Percentiles rank a stretch among this genome's conserved stretches.
phyloP scores from a whole-genome alignment of 2,329 filamentous ascomycete genomes.

The Aspergillus neotritici region DNA sequence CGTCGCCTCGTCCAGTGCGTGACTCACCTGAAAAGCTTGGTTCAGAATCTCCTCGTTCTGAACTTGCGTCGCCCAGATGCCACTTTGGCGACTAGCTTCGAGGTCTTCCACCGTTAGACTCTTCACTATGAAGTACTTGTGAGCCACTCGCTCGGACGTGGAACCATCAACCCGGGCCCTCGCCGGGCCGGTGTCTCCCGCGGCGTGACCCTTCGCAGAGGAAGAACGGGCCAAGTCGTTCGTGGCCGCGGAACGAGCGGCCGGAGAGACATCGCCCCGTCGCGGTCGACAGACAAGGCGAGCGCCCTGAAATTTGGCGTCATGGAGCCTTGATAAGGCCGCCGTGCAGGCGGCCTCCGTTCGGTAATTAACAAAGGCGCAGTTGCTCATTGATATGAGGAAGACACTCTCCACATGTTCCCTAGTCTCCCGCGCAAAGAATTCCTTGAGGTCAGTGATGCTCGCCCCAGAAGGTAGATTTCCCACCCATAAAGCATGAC shows the following conservation, averaged over 20 bases:
- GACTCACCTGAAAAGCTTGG: constrained; percentile 68
- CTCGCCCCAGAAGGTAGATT: constrained; percentile 82
- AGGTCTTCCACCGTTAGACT: constrained; percentile 87
- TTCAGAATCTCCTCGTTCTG: constrained; percentile 87
- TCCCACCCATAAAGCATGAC: constrained; percentile 92
- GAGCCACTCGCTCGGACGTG: constrained; percentile 43
- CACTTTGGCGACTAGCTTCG: constrained; percentile 78
- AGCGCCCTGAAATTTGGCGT: constrained; percentile 81
- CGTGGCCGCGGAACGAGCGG: constrained; percentile 7
- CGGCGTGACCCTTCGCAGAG: constrained; percentile 32
- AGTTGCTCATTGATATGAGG: constrained; percentile 93
- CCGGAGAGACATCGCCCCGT: constrained; percentile 44
- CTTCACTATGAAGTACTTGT: constrained; percentile 88
- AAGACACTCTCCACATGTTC: constrained; percentile 81
- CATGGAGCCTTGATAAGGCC: constrained; percentile 80
- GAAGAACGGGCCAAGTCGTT: constrained; percentile 46
- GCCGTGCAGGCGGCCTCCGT: constrained; percentile 68
- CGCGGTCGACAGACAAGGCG: constrained; percentile 79
- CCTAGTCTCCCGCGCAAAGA: constrained; percentile 74
- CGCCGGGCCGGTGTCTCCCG: constrained; percentile 15
- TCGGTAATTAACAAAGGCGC: constrained; percentile 92
- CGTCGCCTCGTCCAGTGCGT: not conserved
- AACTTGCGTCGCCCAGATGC: constrained; percentile 88
- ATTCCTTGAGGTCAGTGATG: constrained; percentile 78
- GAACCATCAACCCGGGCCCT: not conserved